Base-by-base conservation (phyloP, 108 stramenopile genomes). In the Cyclotella cryptica region DNA sequence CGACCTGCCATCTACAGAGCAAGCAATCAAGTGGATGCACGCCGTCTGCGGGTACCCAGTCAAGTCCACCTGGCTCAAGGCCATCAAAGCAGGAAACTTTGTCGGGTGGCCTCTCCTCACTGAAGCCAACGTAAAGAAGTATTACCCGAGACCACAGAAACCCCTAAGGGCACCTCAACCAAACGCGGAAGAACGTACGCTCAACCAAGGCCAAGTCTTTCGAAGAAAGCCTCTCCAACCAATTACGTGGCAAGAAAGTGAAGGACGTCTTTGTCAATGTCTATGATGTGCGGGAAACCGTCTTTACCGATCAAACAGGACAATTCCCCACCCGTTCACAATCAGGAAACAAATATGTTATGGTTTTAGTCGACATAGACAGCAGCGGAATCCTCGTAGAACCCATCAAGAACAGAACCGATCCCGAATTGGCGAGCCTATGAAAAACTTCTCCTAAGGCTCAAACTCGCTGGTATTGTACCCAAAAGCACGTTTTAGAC, bases 51-150 rank as follows among this genome's bases (percentile, higher is more conserved):
- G 57, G 0, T 45, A 27, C 71, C 57, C 72, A 15, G 40, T 61
- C 14, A 73, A 73, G 5, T 19, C 60, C 0, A 73, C 72, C 0
- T 63, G 72, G 72, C 27, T 63, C 9, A 49, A 62, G 1, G 72
- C 71, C 3, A 73, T 63, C 42, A 61, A 63, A 73, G 47, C 46
- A 21, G 60, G 72, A 5, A 51, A 62, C 9, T 49, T 49, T 9
- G 9, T n/a, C 9, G 47, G 47, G 2, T 49, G 47, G 47, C 47
- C 47, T 3, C 9, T 49, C 2, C 47, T 49, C 3, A 49, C 9
- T 9, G 9, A 49, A 49, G 9, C 3, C 3, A 3, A 49, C 9
- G 47, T 49, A 1, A 49, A 49, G n/a, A 49, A 49, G 47, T 49
- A 49, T n/a, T 49, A 49, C 47, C 47, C 15, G 9, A 49, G 3